Evolutionary conservation across 2,329 filamentous ascomycete genomes (phyloP).

Genomic region (Blumeriella jaapii): DNA sequence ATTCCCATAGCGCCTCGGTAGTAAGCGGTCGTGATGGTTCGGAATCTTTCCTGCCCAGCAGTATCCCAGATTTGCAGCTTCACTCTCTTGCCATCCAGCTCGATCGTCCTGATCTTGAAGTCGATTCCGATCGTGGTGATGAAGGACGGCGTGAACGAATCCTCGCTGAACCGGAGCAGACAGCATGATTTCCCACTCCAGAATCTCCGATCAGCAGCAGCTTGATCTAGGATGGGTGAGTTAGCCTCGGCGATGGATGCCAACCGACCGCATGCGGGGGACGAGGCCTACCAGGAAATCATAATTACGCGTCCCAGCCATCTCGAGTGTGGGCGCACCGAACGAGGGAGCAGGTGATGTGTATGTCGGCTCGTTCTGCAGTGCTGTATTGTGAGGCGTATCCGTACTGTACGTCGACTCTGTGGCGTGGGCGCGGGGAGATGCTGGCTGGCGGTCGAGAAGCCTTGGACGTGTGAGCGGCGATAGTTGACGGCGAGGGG

Average conservation of each 20-base stretch:
- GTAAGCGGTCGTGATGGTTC: conserved; percentile 97
- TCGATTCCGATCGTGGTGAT: conserved; percentile 99
- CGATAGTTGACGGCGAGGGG: conserved; percentile 7
- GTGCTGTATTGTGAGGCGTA: too few species aligned
- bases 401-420: not conserved
- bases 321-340: conserved; percentile 31
- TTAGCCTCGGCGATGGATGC: conserved; percentile 6
- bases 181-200: conserved; percentile 99
- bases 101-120: conserved; percentile 99
- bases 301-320: conserved; percentile 98
- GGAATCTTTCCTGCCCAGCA: conserved; percentile 93
- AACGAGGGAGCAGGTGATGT: conserved; percentile 1
- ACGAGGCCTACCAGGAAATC: conserved; percentile 71
- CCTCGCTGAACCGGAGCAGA: conserved; percentile 94
- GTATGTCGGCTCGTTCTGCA: conserved; percentile 6
- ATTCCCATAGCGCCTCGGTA: conserved; percentile 98
- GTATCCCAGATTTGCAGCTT: conserved; percentile 99
- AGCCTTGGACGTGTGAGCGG: conserved; percentile 6
- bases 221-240: conserved; percentile 50
- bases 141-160: conserved; percentile 99
- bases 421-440: conserved; percentile 10
- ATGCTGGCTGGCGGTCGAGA: conserved; percentile 4
- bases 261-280: not conserved
- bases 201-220: conserved; percentile 99
- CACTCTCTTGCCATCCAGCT: conserved; percentile 95